phyloP scores from a whole-genome alignment of 208 protist species.

The Porcisia hertigi region DNA sequence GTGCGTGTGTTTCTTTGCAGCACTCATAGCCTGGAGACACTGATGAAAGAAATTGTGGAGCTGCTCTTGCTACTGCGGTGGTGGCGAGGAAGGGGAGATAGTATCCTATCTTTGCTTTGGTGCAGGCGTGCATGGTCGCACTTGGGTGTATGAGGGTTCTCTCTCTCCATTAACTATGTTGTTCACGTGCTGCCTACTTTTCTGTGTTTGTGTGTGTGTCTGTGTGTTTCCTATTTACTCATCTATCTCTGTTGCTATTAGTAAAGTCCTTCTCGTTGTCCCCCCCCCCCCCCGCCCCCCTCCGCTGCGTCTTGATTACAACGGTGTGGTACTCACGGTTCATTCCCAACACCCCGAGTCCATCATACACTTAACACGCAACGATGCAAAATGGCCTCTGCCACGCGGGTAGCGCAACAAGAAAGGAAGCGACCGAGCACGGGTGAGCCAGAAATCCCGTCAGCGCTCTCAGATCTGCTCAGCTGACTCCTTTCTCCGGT shows the following conservation, averaged over 20 bases:
- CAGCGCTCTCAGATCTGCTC: not conserved
- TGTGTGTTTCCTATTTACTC: not conserved
- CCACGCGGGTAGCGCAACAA: no score
- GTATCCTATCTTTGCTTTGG: no score
- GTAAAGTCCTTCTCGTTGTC: not conserved
- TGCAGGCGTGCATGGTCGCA: no score
- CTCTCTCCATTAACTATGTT: not conserved
- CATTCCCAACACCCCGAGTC: no score
- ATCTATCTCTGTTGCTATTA: not conserved
- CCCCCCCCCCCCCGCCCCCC: not conserved
- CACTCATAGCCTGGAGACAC: not conserved
- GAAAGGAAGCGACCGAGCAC: not conserved
- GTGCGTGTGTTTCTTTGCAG: not conserved
- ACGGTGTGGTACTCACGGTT: no score
- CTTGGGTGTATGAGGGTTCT: no score
- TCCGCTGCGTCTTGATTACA: no score
- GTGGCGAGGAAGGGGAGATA: no score
- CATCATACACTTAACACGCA: no score
- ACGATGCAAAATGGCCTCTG: no score
- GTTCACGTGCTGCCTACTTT: not conserved
- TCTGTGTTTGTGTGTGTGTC: not conserved
- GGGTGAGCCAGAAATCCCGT: not conserved
- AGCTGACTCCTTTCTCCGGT: not conserved
- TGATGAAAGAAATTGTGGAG: not conserved
- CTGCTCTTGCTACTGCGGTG: no score